Evolutionary conservation across 169 alveolate genomes (phyloP).

Genomic region (Plasmodium reichenowi): DNA sequence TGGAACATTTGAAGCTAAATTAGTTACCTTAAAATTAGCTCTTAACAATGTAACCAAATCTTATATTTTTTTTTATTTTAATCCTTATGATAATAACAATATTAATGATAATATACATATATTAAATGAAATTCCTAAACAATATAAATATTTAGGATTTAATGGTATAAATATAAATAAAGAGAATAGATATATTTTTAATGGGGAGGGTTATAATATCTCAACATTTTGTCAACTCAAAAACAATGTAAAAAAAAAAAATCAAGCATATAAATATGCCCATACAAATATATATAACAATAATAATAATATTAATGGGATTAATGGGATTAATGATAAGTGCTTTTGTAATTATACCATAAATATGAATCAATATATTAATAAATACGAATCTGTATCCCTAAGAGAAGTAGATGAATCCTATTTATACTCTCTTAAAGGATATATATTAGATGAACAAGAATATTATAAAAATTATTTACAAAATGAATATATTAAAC

Average conservation of each 20-base stretch:
- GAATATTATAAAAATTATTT: background rate
- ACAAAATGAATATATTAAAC: background rate
- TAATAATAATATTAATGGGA: background rate
- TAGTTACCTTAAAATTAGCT: conserved; percentile 55
- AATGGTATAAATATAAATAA: conserved; percentile 32
- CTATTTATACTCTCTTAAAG: conserved; percentile 27
- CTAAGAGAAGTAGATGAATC: conserved; percentile 65
- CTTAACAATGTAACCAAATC: conserved; percentile 33
- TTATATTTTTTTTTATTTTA: conserved; percentile 39
- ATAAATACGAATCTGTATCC: conserved; percentile 25
- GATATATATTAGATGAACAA: conserved; percentile 27
- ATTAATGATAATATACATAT: background rate
- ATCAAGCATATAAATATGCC: too few species aligned
- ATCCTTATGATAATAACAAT: conserved; percentile 8
- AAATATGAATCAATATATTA: conserved; percentile 22
- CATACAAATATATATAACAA: too few species aligned
- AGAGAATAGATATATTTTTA: conserved; percentile 10
- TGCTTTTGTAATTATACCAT: conserved; percentile 48
- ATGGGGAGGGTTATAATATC: conserved; percentile 46
- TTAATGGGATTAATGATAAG: background rate
- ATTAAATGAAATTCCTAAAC: background rate
- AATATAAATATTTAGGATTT: conserved; percentile 30
- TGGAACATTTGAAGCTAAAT: conserved; percentile 41
- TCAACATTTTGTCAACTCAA: conserved; percentile 23
- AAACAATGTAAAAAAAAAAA: background rate